These are phyloP conservation scores for Brassica juncea DNA, from an alignment of 345 rosid species.

Conservation along the genomic window DNA sequence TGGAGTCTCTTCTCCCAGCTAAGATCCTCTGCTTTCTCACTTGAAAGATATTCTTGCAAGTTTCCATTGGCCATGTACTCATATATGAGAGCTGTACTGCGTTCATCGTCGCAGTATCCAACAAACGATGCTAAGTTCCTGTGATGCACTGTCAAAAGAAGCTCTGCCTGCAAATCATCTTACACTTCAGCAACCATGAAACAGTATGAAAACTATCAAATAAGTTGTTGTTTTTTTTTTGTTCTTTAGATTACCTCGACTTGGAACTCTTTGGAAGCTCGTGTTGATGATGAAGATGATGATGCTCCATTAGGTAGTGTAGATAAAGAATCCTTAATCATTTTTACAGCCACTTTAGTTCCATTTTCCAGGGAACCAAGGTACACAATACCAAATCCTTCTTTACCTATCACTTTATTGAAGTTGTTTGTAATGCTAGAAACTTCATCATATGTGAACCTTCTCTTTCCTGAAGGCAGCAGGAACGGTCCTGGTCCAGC, in stretches of 20 bases:
- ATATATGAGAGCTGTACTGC: slow-evolving; percentile 48
- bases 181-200: not conserved
- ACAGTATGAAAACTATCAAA: too few relatives aligned
- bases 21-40: slow-evolving; percentile 36
- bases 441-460: slow-evolving; percentile 44
- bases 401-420: slow-evolving; percentile 47
- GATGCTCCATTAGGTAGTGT: slow-evolving; percentile 28
- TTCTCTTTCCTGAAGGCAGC: slow-evolving; percentile 40
- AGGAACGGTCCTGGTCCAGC: slow-evolving; percentile 41
- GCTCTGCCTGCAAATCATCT: slow-evolving; percentile 46
- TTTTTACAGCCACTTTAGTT: slow-evolving; percentile 57
- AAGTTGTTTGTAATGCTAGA: slow-evolving; percentile 48
- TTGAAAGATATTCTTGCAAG: slow-evolving; percentile 46
- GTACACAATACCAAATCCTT: slow-evolving; percentile 58
- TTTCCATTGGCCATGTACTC: slow-evolving; percentile 60
- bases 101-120: slow-evolving; percentile 53
- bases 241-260: slow-evolving; percentile 47
- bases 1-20: slow-evolving; percentile 62
- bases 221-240: too few relatives aligned
- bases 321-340: slow-evolving; percentile 45
- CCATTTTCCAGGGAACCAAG: slow-evolving; percentile 44
- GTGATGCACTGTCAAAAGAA: slow-evolving; percentile 54
- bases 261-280: slow-evolving; percentile 48
- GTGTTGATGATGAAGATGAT: slow-evolving; percentile 22
- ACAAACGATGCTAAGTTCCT: slow-evolving; percentile 49